Evolutionary conservation across 345 rosid genomes (phyloP), one percentile per base, ranked within the genome.

Genomic region (Syzygium jambos): DNA sequence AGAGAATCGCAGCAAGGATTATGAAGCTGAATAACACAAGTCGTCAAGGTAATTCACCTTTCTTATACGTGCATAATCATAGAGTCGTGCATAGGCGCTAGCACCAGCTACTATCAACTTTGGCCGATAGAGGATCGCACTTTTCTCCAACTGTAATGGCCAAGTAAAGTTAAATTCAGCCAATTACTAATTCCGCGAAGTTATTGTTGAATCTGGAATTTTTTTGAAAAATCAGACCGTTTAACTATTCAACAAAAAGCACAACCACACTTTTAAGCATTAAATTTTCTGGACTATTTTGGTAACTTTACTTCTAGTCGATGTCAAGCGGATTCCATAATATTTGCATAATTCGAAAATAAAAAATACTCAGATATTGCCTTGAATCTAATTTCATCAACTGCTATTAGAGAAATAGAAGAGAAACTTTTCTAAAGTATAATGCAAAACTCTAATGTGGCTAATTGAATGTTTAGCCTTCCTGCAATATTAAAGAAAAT

Each of bases 91-190:
- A 93, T 97, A 97, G 78, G 99, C 99, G 89, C 99, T 96, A 85
- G 99, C 99, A 86, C 99, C 98, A 77, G 99, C 99, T 84, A 97
- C 98, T 85, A 97, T 93, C 87, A 97, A 96, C 88, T 97, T 97
- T 85, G 99, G 99, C 90, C 99, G 93, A 91, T 95, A 97, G 87
- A 97, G 97, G 82, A 91, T 85, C 0, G 97, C 98, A 87, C 93
- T 97, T 90, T 92, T 97, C 90, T 96, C 98, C 93, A 97, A 68
- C 99, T 96, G 95, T 88, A 90, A 88, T 52, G 38, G 51, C 88
- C 46, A 83, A 85, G 68, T 73, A 86, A 30, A 87, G 84, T 88
- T 90, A 89, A 43, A 85, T 52, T 30, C 43, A 38, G 43, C 41
- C 52, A 78, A 85, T 78, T 43, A 51, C 80, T 46, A 43, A 59